Evolutionary conservation across 768 basidiomycete species (phyloP), one percentile per base, ranked within the genome.

Genomic region (Kondoa subrosea): DNA sequence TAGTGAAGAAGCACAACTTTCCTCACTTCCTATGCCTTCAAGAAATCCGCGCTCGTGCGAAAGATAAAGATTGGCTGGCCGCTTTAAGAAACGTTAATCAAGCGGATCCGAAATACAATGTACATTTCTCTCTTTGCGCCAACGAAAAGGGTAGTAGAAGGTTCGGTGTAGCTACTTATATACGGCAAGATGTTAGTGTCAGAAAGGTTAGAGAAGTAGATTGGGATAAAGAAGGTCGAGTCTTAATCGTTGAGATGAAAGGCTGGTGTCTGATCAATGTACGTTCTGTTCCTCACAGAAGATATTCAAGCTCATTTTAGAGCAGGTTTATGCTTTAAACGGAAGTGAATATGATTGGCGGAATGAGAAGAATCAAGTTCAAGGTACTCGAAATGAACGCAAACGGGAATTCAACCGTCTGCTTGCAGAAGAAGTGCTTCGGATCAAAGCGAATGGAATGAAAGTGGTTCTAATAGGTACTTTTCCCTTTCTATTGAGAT

Each of bases 381-480:
- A 61, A 69, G 63, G 68, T 34, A 65, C 68, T 29, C 56, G 70
- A 15, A 71, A 66, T 50, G 56, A 71, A 62, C 40, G 70, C 4
- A 71, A 71, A 61, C 50, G 70, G 31, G 70, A 65, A 25, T 72
- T 72, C 66, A 72, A 72, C 31, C 58, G 66, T 31, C 70, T 72
- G 15, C 31, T 72, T 0, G 50, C 64, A 66, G 34, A 62, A 4
- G 71, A 72, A 57, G 58, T 66, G 2, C 34, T 50, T 8, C 40
- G 40, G 12, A 50, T 50, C 40, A 50, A 50, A 67, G 56, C n/a
- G 60, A 17, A 30, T 71, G 62, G 64, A 69, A 21, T 31, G 66
- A 57, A n/a, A 40, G 29, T 67, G 67, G 25, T 31, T 64, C 14
- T 29, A 25, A 31, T 60, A 60, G 58, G 58, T 60, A 27, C n/a